Conservation (phyloP, 495 filamentous ascomycete genomes). For the Neurospora sp. region DNA sequence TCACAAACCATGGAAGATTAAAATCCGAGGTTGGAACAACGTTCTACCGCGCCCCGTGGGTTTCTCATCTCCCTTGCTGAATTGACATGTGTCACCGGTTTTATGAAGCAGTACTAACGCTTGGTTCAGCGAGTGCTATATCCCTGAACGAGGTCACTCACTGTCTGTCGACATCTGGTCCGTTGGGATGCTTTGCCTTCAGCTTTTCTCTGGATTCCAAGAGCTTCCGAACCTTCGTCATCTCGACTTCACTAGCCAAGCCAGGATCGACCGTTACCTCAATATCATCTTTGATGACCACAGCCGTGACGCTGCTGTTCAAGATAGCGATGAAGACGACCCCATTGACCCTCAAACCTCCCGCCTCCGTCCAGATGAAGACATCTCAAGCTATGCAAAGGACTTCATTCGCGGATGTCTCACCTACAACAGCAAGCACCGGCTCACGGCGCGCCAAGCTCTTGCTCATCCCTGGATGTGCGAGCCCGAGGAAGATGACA, state of each 20-base stretch:
- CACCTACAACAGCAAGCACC: constrained; percentile 56
- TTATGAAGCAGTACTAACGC: not conserved
- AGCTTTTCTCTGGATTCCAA: constrained; percentile 13
- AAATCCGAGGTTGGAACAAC: constrained; percentile 52
- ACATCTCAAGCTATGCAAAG: constrained; percentile 56
- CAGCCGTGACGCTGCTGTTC: not conserved
- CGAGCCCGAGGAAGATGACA: constrained; percentile 27
- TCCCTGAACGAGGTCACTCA: constrained; percentile 11
- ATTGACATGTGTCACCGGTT: not conserved
- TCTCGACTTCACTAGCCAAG: constrained; percentile 8
- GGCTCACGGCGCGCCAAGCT: constrained; percentile 70
- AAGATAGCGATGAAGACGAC: not conserved
- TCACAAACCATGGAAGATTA: constrained; percentile 40
- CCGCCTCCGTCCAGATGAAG: constrained; percentile 49
- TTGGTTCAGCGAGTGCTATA: constrained; percentile 14
- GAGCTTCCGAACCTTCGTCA: constrained; percentile 4
- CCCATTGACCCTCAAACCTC: not conserved
- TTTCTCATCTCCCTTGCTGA: not conserved
- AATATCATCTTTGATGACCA: constrained; percentile 42
- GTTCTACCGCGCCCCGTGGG: constrained; percentile 66
- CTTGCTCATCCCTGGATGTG: constrained; percentile 52
- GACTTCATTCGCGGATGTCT: constrained; percentile 70
- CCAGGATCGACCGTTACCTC: constrained; percentile 6
- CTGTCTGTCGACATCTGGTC: constrained; percentile 36
- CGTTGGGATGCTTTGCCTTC: constrained; percentile 30